phyloP scores from a whole-genome alignment of 2,329 filamentous ascomycete genomes.

The Ceratocystis diversiconidia region DNA sequence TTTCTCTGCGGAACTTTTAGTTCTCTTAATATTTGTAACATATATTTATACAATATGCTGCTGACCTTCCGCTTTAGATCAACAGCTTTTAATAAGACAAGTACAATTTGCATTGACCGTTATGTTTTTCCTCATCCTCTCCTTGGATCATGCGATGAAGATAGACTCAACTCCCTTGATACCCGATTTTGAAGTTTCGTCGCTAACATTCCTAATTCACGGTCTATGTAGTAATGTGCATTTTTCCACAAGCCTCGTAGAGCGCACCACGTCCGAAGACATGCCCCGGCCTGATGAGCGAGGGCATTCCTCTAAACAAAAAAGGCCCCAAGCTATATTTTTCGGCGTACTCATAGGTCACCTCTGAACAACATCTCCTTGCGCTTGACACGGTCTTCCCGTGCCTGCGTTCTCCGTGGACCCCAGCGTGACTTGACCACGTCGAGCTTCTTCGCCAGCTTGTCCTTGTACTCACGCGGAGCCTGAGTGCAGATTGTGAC shows the following conservation, averaged over 20 bases:
- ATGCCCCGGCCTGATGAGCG: background rate
- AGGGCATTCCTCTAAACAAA: background rate
- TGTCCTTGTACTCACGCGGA: conserved; percentile 33
- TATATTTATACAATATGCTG: conserved; percentile 6
- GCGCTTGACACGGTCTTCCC: conserved; percentile 41
- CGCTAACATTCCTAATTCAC: background rate
- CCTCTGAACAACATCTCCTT: conserved; percentile 38
- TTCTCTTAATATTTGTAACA: conserved; percentile 1
- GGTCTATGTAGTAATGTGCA: conserved; percentile 15
- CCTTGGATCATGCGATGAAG: background rate
- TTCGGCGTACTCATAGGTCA: conserved; percentile 30
- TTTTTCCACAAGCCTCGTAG: conserved; percentile 9
- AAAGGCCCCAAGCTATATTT: background rate
- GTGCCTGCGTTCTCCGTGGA: conserved; percentile 37
- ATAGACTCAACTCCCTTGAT: background rate
- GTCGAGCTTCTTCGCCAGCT: conserved; percentile 32
- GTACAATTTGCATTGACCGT: background rate
- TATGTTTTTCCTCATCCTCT: background rate
- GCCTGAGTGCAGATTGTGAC: conserved; percentile 44
- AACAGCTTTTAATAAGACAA: conserved; percentile 2
- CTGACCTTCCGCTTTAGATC: background rate
- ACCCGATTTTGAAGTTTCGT: background rate
- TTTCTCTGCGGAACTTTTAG: background rate
- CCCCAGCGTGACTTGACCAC: conserved; percentile 43
- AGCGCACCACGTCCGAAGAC: background rate